Evolutionary conservation across 2,329 filamentous ascomycete genomes (phyloP).

Genomic region (Aspergillus spinulosporus): DNA sequence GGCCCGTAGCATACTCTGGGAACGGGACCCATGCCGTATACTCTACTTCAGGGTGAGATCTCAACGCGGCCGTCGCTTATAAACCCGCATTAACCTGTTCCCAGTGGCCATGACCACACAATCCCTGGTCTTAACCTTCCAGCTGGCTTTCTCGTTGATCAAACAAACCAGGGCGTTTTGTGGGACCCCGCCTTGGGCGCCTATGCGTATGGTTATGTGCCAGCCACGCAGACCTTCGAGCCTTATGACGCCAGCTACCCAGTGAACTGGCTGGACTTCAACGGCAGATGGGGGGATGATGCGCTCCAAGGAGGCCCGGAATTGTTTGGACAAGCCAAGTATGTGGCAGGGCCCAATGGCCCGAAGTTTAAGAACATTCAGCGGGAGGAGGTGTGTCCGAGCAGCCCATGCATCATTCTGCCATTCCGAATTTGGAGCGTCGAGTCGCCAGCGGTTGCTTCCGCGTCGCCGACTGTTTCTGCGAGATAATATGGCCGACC

Average conservation of each 20-base stretch:
- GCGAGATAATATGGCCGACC: background rate
- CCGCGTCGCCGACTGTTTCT: background rate
- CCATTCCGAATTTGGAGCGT: slow-evolving; percentile 33
- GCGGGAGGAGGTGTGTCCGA: slow-evolving; percentile 58
- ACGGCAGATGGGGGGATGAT: slow-evolving; percentile 63
- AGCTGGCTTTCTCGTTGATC: slow-evolving; percentile 54
- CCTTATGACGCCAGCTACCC: slow-evolving; percentile 51
- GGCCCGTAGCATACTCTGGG: slow-evolving; percentile 60
- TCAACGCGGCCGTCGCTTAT: background rate
- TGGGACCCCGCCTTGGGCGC: slow-evolving; percentile 62
- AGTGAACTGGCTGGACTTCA: slow-evolving; percentile 57
- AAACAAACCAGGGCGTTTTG: slow-evolving; percentile 54
- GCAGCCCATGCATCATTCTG: slow-evolving; percentile 48
- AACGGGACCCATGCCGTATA: slow-evolving; percentile 67
- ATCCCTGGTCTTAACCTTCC: slow-evolving; percentile 63
- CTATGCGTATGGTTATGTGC: slow-evolving; percentile 58
- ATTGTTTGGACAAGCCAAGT: slow-evolving; percentile 58
- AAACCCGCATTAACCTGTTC: background rate
- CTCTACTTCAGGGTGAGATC: slow-evolving; percentile 51
- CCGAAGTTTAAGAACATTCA: slow-evolving; percentile 61
- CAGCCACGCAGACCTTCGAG: slow-evolving; percentile 44
- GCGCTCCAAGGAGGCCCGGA: slow-evolving; percentile 55
- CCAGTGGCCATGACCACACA: slow-evolving; percentile 60
- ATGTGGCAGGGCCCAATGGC: slow-evolving; percentile 60
- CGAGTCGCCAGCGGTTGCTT: slow-evolving; percentile 1